phyloP scores from a whole-genome alignment of 192 early-diverging fungal genomes.

The Coemansia sp. region DNA sequence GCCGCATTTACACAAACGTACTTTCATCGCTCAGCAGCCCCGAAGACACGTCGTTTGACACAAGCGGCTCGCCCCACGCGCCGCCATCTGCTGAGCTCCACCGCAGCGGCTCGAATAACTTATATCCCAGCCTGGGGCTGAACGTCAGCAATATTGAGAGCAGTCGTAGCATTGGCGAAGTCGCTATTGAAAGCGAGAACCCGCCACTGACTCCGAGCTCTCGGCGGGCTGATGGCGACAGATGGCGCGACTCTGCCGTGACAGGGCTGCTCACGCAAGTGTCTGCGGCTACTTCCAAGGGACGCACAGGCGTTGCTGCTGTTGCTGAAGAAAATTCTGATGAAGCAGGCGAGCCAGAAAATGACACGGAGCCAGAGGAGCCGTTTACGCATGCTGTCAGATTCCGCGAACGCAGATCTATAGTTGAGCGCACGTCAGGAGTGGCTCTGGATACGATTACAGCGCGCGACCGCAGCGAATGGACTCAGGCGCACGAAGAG shows the following conservation, averaged over 20 bases:
- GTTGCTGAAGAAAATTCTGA: not conserved
- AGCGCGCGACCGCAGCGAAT: slow-evolving; percentile 9
- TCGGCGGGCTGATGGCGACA: slow-evolving; percentile 7
- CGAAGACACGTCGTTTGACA: not conserved
- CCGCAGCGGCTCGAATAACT: not conserved
- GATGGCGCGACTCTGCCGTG: slow-evolving; percentile 46
- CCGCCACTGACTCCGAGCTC: not conserved
- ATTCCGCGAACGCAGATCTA: slow-evolving; percentile 6
- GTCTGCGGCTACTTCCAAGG: slow-evolving; percentile 21
- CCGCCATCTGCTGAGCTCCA: slow-evolving; percentile 3
- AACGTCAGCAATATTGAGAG: slow-evolving; percentile 17
- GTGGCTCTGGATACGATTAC: slow-evolving; percentile 39
- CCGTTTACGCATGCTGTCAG: not conserved
- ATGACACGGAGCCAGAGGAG: not conserved
- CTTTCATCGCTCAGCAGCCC: slow-evolving; percentile 20
- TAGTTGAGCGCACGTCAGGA: slow-evolving; percentile 28
- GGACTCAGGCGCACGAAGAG: not conserved
- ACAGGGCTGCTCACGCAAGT: slow-evolving; percentile 36
- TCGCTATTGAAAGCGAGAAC: not conserved
- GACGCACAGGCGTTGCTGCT: slow-evolving; percentile 4
- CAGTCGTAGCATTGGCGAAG: slow-evolving; percentile 11
- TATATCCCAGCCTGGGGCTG: slow-evolving; percentile 2
- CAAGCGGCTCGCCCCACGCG: not conserved
- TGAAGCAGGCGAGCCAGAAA: not conserved
- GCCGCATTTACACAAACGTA: slow-evolving; percentile 39